These are phyloP conservation scores for Micractinium sp. DNA, from an alignment of 139 green algal genomes.

Conservation along the genomic window DNA sequence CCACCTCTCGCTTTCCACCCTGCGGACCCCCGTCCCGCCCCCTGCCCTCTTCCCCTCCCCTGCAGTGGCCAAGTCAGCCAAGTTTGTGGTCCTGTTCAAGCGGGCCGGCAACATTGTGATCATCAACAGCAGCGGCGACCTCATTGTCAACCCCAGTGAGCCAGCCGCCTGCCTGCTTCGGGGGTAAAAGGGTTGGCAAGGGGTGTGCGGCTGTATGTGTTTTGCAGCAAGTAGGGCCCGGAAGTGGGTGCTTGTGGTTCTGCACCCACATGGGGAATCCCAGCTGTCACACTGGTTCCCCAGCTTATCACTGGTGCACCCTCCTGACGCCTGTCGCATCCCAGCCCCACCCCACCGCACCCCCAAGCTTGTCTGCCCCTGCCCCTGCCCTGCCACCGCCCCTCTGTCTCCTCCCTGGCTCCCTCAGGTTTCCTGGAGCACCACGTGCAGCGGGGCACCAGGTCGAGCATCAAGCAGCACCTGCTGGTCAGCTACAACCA, in stretches of 20 bases:
- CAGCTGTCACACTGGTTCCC: background rate
- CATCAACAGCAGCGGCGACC: background rate
- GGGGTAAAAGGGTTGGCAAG: too few relatives aligned
- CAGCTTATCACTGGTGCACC: too few relatives aligned
- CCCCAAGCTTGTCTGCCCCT: background rate
- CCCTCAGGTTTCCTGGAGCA: slow-evolving; percentile 14
- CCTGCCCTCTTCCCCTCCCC: too few relatives aligned
- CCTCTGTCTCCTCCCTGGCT: background rate
- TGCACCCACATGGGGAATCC: too few relatives aligned
- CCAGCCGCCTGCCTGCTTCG: background rate
- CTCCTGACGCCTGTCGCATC: background rate
- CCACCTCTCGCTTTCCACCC: background rate
- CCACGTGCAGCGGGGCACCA: background rate
- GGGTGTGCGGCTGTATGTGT: too few relatives aligned
- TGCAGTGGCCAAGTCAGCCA: slow-evolving; percentile 13
- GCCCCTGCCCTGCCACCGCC: background rate
- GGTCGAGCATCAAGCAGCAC: background rate
- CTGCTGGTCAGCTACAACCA: slow-evolving; percentile 19
- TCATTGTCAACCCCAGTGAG: slow-evolving; percentile 20
- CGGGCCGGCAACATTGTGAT: background rate
- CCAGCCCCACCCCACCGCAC: background rate
- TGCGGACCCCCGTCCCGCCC: background rate
- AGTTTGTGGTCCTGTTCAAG: slow-evolving; percentile 19
- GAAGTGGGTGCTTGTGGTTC: too few relatives aligned
- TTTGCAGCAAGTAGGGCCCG: too few relatives aligned